phyloP scores from a whole-genome alignment of 306 rosid species.

The Pterocarpus macrocarpus region DNA sequence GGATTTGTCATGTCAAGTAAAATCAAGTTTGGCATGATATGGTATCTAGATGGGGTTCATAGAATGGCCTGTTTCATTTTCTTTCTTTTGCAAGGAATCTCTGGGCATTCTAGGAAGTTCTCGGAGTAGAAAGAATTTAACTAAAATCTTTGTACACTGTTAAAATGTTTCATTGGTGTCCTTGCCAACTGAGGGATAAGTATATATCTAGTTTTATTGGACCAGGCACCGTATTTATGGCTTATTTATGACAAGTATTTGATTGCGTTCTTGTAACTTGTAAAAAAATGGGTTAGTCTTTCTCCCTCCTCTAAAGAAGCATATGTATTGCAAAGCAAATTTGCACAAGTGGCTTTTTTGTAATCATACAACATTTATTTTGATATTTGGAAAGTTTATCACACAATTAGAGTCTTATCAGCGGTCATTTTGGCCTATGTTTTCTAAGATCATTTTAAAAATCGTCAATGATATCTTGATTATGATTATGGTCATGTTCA shows the following conservation, averaged over 20 bases:
- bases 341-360: too few species aligned
- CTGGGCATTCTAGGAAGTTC: background rate
- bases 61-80: slow-evolving; percentile 3
- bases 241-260: background rate
- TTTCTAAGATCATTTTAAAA: too few species aligned
- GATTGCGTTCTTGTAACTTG: slow-evolving; percentile 23
- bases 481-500: too few species aligned
- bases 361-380: too few species aligned
- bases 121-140: background rate
- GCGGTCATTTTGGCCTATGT: too few species aligned
- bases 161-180: background rate
- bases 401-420: too few species aligned
- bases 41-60: background rate
- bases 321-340: too few species aligned
- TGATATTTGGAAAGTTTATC: too few species aligned
- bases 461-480: too few species aligned
- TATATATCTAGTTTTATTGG: background rate
- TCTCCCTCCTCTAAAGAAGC: too few species aligned
- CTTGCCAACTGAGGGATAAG: background rate
- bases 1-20: background rate
- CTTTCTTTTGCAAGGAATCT: background rate
- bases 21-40: background rate
- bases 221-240: background rate
- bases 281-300: background rate
- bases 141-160: background rate